Base-by-base conservation (phyloP, 352 stramenopile species). In the Phytophthora fragariae region DNA sequence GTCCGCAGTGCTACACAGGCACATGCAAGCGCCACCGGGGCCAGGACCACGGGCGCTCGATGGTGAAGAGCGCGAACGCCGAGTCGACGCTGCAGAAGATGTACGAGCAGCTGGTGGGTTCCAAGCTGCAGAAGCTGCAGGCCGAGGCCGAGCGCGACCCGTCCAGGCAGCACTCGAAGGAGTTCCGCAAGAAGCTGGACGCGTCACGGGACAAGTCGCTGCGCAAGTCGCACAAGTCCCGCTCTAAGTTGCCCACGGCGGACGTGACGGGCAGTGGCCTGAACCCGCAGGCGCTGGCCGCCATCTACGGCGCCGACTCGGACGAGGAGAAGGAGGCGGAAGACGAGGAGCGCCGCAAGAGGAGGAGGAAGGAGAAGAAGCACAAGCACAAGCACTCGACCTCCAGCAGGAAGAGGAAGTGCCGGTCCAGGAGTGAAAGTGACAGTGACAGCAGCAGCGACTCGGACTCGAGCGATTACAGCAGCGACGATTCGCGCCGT, bases 1-100 rank as follows among this genome's bases (percentile, higher is more conserved):
- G 87, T 67, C 87, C 87, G 54, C 87, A 94, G 68, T 94, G 87
- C 81, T 94, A 91, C 75, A 94, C 87, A 14, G 83, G 87, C 11
- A 94, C 85, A 44, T 94, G 87, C 76, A 79, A 77, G 61, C 83
- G 85, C 37, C 87, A 94, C 72, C 59, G 58, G 47, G 66, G 59
- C 2, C 87, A 94, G 69, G 87, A 94, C 62, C 77, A 92, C 68
- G 87, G 85, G 35, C 84, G 84, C n/a, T 92, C 82, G 29, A 66
- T 77, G 37, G 72, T 85, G 19, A 76, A 82, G 65, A 82, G 77
- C 35, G 67, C 57, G 12, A 87, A 90, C 65, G 76, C 85, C 33
- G 74, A 91, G 70, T 77, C 82, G 11, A 94, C 85, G 56, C 71
- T 94, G 31, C 68, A 91, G 68, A 94, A 94, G 65, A 92, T 94